Base-by-base conservation (phyloP, 2,329 filamentous ascomycete species). In the Neonectria magnoliae region DNA sequence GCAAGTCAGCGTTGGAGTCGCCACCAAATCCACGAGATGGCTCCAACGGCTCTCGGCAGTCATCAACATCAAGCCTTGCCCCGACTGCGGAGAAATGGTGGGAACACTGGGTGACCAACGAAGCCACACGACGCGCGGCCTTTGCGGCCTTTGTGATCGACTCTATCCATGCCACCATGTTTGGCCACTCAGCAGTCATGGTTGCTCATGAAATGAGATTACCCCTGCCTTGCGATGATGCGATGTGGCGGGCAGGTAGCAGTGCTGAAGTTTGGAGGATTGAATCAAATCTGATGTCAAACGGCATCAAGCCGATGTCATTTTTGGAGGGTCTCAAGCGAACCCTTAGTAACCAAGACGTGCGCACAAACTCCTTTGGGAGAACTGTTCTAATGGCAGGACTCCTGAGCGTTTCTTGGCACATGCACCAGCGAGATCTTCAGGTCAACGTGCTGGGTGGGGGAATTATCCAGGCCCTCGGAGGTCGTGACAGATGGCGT, bases 131-230 rank as follows among this genome's bases (percentile, higher is more conserved):
- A 31, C 88, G 96, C 64, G 93, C 92, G 4, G 96, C 95, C 0
- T 98, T 98, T 80, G 94, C 93, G 1, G 96, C 96, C 0, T 98
- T 98, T 76, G 89, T 98, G 47, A 91, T 98, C 69, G 96, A 99
- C 77, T 97, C 94, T 5, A 97, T 94, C 2, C 96, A 99, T 78
- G 94, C 94, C 1, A 97, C 94, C 29, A 98, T 99, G 92, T 98
- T 98, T 78, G 96, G 95, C 0, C 96, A 98, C 78, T 96, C 94
- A 3, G 95, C 93, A 0, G 94, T 97, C 47, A 98, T 98, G 95
- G 94, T 97, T 8, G 94, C 94, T 2, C 94, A 98, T 74, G 96
- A 98, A 79, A 93, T 99, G 88, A 89, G 93, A 54, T 84, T 98
- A 9, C 93, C 94, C 1, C 81, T 99, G 47, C 96, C 96, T 0